Evolutionary conservation across 805 yeast species (phyloP).

Genomic region (Kluyveromyces starmeri): DNA sequence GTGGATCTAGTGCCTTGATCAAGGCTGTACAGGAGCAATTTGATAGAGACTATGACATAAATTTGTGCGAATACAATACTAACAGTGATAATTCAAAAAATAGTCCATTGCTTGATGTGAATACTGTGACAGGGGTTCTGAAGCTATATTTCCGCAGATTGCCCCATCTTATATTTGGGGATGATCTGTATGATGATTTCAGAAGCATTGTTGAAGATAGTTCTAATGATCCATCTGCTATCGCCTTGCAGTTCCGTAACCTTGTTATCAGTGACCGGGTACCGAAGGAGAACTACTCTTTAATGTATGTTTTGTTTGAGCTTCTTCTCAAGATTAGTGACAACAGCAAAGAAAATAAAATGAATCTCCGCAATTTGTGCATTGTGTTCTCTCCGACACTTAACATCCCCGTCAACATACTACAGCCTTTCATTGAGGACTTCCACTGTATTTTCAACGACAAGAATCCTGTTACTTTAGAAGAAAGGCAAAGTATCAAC

Average conservation of each 20-base stretch:
- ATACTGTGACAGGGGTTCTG: conserved; percentile 78
- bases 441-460: conserved; percentile 52
- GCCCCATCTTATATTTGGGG: conserved; percentile 61
- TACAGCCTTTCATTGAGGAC: conserved; percentile 53
- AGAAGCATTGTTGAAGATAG: conserved; percentile 28
- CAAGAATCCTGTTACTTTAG: conserved; percentile 34
- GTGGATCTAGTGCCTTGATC: conserved; percentile 78
- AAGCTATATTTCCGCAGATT: conserved; percentile 75
- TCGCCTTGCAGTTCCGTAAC: conserved; percentile 27
- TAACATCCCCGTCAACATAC: conserved; percentile 53
- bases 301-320: conserved; percentile 56
- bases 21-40: conserved; percentile 59
- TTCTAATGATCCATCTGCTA: conserved; percentile 22
- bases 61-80: conserved; percentile 38
- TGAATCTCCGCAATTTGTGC: conserved; percentile 73
- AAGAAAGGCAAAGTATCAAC: conserved; percentile 41
- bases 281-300: conserved; percentile 48
- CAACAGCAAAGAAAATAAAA: conserved; percentile 58
- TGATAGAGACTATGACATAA: conserved; percentile 60
- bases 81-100: conserved; percentile 11
- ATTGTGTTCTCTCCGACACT: conserved; percentile 79
- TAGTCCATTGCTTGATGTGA: conserved; percentile 50
- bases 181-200: conserved; percentile 35
- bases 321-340: conserved; percentile 57
- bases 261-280: conserved; percentile 29